Percentiles rank a stretch among this genome's conserved stretches.
Conservation (phyloP, 257 asterid genomes). For the Prunella vulgaris region DNA sequence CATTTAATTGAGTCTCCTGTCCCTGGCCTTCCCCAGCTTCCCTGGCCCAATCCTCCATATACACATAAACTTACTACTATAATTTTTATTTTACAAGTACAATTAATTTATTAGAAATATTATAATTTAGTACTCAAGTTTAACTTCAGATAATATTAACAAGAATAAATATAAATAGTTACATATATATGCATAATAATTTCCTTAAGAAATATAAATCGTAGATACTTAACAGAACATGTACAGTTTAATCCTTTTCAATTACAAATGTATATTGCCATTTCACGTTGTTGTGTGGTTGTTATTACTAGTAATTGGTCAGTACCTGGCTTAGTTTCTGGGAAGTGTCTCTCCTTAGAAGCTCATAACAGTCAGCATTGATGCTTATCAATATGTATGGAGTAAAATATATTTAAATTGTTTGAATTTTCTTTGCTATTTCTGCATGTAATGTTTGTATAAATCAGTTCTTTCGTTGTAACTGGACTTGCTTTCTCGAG, state of each 20-base stretch:
- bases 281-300: neutral
- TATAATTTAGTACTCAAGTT: neutral
- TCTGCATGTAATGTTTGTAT: neutral
- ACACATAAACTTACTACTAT: neutral
- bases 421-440: neutral
- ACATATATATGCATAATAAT: neutral
- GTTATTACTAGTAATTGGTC: neutral
- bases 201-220: neutral
- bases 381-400: conserved; percentile 1
- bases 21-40: neutral
- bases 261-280: neutral
- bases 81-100: neutral
- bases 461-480: neutral
- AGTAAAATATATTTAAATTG: conserved; percentile 1
- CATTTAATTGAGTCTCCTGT: neutral
- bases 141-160: neutral
- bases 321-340: neutral
- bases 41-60: neutral
- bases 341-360: neutral
- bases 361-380: neutral
- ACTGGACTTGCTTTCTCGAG: neutral
- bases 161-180: neutral
- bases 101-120: neutral
- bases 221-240: neutral
- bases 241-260: neutral